These are phyloP conservation scores for Metschnikowia bowlesiae DNA, from an alignment of 805 yeast genomes.

Conservation along the genomic window DNA sequence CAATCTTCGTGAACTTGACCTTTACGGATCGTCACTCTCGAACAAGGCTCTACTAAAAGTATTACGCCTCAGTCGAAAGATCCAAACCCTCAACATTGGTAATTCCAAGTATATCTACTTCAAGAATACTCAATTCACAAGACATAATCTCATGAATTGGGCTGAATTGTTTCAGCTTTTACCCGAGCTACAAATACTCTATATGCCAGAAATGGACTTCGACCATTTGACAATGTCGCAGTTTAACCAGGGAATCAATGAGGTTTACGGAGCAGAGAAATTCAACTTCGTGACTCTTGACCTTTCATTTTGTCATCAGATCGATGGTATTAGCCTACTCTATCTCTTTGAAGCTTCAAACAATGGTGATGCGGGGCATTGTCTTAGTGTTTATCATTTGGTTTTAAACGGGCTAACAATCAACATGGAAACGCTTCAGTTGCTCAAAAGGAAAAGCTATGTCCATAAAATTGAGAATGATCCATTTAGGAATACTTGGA, in stretches of 20 bases:
- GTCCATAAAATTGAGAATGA: slow-evolving; percentile 23
- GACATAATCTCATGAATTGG: slow-evolving; percentile 9
- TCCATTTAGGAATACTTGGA: slow-evolving; percentile 27
- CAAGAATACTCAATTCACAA: slow-evolving; percentile 11
- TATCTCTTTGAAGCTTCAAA: slow-evolving; percentile 21
- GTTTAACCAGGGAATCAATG: slow-evolving; percentile 24
- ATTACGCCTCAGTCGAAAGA: slow-evolving; percentile 6
- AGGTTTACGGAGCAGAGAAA: slow-evolving; percentile 12
- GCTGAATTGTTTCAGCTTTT: slow-evolving; percentile 10
- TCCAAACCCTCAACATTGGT: slow-evolving; percentile 13
- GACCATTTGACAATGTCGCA: slow-evolving; percentile 31
- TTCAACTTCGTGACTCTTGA: slow-evolving; percentile 26
- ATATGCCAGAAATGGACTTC: slow-evolving; percentile 32
- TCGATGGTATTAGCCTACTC: slow-evolving; percentile 39
- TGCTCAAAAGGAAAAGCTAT: slow-evolving; percentile 17
- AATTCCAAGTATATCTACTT: slow-evolving; percentile 10
- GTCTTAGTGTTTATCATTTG: slow-evolving; percentile 1
- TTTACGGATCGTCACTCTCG: slow-evolving; percentile 16
- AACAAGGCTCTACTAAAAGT: slow-evolving; percentile 12
- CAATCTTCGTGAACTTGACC: slow-evolving; percentile 26
- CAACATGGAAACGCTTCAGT: slow-evolving; percentile 24
- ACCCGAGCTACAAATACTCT: slow-evolving; percentile 21
- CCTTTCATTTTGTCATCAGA: slow-evolving; percentile 30
- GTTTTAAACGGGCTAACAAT: slow-evolving; percentile 33
- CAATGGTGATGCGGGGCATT: slow-evolving; percentile 5